phyloP scores from a whole-genome alignment of 345 rosid genomes.

The Acer yangbiense region DNA sequence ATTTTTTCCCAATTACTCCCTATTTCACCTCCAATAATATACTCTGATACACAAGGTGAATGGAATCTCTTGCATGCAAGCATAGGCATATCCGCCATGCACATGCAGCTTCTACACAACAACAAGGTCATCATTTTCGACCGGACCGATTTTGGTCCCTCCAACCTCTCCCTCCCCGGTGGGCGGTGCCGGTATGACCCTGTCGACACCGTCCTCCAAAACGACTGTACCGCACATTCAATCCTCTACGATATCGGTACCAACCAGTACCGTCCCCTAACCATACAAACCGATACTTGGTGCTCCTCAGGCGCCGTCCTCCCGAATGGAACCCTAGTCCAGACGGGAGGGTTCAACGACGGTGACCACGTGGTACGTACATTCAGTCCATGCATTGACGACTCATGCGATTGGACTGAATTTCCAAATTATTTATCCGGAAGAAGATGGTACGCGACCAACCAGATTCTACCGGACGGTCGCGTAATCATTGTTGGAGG shows the following conservation, averaged over 20 bases:
- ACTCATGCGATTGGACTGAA: conserved; percentile 72
- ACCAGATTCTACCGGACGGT: conserved; percentile 78
- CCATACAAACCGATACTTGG: conserved; percentile 75
- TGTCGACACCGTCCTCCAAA: conserved; percentile 34
- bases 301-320: conserved; percentile 81
- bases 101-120: conserved; percentile 78
- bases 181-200: conserved; percentile 51
- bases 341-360: conserved; percentile 78
- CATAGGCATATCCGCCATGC: conserved; percentile 88
- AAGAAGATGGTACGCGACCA: conserved; percentile 83
- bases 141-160: conserved; percentile 76
- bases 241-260: conserved; percentile 60
- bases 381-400: conserved; percentile 50
- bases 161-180: conserved; percentile 65
- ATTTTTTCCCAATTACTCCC: background rate
- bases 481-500: conserved; percentile 73
- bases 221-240: conserved; percentile 88
- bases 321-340: conserved; percentile 67
- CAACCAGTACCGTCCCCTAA: conserved; percentile 60
- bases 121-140: conserved; percentile 79
- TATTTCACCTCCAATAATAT: background rate
- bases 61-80: conserved; percentile 67
- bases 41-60: conserved; percentile 25
- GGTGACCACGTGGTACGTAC: conserved; percentile 62
- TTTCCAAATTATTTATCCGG: conserved; percentile 40